Evolutionary conservation across 2,329 filamentous ascomycete species (phyloP).

Genomic region (Capronia americana): DNA sequence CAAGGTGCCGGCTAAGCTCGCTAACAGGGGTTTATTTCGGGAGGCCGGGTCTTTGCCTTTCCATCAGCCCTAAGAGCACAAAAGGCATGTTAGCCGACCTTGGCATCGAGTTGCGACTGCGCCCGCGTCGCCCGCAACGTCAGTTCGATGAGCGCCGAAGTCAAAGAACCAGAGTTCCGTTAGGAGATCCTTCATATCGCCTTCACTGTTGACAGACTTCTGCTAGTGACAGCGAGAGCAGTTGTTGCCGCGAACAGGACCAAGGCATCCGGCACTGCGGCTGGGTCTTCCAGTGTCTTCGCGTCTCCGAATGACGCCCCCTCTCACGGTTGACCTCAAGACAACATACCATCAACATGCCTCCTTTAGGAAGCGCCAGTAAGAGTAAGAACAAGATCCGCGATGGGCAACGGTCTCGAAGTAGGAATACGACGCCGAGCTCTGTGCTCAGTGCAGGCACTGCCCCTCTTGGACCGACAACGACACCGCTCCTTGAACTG

Average conservation of each 20-base stretch:
- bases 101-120: neutral
- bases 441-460: slow-evolving; percentile 58
- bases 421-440: slow-evolving; percentile 68
- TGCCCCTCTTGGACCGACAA: slow-evolving; percentile 44
- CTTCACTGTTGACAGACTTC: neutral
- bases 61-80: neutral
- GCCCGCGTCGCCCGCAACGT: neutral
- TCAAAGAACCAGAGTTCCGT: neutral
- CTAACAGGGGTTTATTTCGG: neutral
- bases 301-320: slow-evolving; percentile 8
- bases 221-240: neutral
- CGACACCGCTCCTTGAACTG: slow-evolving; percentile 63
- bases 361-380: slow-evolving; percentile 47
- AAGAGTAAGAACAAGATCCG: slow-evolving; percentile 62
- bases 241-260: neutral
- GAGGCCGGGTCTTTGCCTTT: neutral
- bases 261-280: neutral
- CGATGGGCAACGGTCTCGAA: slow-evolving; percentile 61
- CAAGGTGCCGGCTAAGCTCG: neutral
- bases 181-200: neutral
- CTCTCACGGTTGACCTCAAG: neutral
- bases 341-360: slow-evolving; percentile 44
- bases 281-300: neutral
- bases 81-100: slow-evolving; percentile 3
- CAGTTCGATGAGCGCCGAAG: neutral